A percentile compares a stretch with the other conserved stretches of the same genome.
phyloP scores from a whole-genome alignment of 2,329 filamentous ascomycete genomes.

The Coniochaeta ligniaria region DNA sequence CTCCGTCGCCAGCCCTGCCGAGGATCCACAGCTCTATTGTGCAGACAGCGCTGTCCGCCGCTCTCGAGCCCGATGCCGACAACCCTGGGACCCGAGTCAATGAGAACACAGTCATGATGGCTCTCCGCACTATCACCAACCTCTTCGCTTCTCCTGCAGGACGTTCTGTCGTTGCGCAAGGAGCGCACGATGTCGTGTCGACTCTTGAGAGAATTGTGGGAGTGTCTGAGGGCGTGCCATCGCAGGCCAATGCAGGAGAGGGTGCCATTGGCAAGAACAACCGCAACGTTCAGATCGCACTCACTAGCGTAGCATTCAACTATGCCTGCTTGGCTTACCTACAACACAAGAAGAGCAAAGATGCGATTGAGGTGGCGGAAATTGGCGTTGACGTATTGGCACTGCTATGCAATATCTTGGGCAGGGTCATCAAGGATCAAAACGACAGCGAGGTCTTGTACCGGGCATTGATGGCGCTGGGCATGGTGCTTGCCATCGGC shows the following conservation, averaged over 20 bases:
- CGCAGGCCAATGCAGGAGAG: slow-evolving; percentile 32
- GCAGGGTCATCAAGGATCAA: slow-evolving; percentile 55
- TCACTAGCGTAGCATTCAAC: slow-evolving; percentile 79
- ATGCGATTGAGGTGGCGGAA: slow-evolving; percentile 15
- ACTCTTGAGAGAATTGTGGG: slow-evolving; percentile 58
- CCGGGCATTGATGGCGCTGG: slow-evolving; percentile 72
- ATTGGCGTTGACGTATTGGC: slow-evolving; percentile 35
- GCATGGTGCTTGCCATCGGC: slow-evolving; percentile 65
- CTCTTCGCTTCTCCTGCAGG: slow-evolving; percentile 72
- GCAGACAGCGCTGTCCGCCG: slow-evolving; percentile 34
- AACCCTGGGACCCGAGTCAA: slow-evolving; percentile 33
- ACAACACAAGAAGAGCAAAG: slow-evolving; percentile 30
- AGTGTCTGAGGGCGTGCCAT: slow-evolving; percentile 15
- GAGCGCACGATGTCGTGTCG: slow-evolving; percentile 49
- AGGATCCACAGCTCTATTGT: slow-evolving; percentile 55
- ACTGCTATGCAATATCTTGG: slow-evolving; percentile 46
- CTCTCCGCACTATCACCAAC: slow-evolving; percentile 73
- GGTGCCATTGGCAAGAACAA: slow-evolving; percentile 51
- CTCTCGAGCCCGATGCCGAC: slow-evolving; percentile 32
- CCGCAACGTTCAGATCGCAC: slow-evolving; percentile 74
- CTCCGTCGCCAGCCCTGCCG: slow-evolving; percentile 61
- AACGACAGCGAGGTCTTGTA: slow-evolving; percentile 79
- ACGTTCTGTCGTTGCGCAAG: slow-evolving; percentile 54
- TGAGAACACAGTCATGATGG: slow-evolving; percentile 83
- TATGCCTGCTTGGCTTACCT: slow-evolving; percentile 64